phyloP scores from a whole-genome alignment of 345 rosid species.

The Euclidium syriacum region DNA sequence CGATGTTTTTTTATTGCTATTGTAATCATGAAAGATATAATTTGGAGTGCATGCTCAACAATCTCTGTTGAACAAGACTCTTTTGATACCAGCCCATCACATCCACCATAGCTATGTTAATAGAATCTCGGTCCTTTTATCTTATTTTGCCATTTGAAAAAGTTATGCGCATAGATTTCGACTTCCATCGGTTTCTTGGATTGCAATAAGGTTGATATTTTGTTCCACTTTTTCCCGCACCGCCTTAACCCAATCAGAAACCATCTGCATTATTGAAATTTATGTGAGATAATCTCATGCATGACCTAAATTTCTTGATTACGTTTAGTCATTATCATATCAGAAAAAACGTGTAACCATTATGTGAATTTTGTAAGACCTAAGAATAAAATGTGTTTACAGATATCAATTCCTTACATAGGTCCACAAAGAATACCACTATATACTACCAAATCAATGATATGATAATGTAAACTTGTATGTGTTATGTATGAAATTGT shows the following conservation, averaged over 20 bases:
- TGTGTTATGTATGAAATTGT: not conserved
- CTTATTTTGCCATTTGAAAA: not conserved
- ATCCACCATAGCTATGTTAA: no score
- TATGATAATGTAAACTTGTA: not conserved
- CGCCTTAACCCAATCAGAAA: conserved; percentile 17
- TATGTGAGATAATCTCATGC: not conserved
- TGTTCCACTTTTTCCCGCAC: not conserved
- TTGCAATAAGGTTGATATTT: not conserved
- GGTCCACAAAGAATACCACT: not conserved
- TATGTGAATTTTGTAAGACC: not conserved
- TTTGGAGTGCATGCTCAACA: no score
- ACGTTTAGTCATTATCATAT: no score
- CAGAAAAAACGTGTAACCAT: no score
- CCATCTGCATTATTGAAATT: conserved; percentile 19
- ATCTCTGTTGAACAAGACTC: not conserved
- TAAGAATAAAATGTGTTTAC: no score
- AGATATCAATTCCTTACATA: not conserved
- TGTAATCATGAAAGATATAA: no score
- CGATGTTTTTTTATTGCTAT: no score
- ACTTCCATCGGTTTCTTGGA: not conserved
- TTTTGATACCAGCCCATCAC: not conserved
- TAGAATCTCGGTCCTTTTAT: no score
- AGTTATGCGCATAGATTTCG: not conserved
- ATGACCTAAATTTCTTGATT: no score
- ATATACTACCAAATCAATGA: not conserved